A percentile compares a stretch with the other conserved stretches of the same genome.
These are phyloP conservation scores for Platismatia glauca DNA, from an alignment of 495 filamentous ascomycete species.

Conservation along the genomic window DNA sequence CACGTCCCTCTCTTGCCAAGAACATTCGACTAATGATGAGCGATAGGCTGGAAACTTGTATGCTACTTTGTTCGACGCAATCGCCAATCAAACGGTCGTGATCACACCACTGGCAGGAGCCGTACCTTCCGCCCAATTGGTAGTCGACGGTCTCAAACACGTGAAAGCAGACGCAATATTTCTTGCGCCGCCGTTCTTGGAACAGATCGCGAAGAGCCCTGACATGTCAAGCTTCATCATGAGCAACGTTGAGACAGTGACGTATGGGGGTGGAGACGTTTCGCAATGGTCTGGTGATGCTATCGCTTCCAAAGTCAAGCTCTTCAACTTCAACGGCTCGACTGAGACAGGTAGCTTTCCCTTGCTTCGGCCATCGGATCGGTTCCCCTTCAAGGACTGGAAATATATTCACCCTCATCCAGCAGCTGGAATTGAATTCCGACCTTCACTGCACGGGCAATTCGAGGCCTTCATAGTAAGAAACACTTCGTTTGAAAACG, in stretches of 20 bases:
- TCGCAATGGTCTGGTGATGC: slow-evolving; percentile 27
- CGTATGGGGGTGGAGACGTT: slow-evolving; percentile 31
- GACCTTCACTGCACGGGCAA: slow-evolving; percentile 30
- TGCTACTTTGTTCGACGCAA: background rate
- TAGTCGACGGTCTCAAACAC: background rate
- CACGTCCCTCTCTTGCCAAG: background rate
- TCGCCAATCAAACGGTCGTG: background rate
- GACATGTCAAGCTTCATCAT: slow-evolving; percentile 27
- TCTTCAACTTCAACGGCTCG: slow-evolving; percentile 23
- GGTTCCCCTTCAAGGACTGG: background rate
- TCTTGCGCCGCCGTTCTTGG: slow-evolving; percentile 28
- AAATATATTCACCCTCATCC: background rate
- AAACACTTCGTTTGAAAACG: slow-evolving; percentile 30
- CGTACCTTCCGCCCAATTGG: background rate
- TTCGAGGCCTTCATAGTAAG: slow-evolving; percentile 44
- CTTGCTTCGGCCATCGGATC: background rate
- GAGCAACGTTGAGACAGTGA: slow-evolving; percentile 23
- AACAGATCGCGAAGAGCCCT: slow-evolving; percentile 27
- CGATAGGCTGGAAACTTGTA: background rate
- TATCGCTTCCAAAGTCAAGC: slow-evolving; percentile 22
- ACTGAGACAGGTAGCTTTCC: slow-evolving; percentile 34
- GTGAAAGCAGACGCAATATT: slow-evolving; percentile 22
- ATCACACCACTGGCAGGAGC: background rate
- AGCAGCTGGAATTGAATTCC: slow-evolving; percentile 27
- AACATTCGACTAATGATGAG: background rate